phyloP scores from a whole-genome alignment of 441 rosid species.

The Bocquillonia castaneifolia region DNA sequence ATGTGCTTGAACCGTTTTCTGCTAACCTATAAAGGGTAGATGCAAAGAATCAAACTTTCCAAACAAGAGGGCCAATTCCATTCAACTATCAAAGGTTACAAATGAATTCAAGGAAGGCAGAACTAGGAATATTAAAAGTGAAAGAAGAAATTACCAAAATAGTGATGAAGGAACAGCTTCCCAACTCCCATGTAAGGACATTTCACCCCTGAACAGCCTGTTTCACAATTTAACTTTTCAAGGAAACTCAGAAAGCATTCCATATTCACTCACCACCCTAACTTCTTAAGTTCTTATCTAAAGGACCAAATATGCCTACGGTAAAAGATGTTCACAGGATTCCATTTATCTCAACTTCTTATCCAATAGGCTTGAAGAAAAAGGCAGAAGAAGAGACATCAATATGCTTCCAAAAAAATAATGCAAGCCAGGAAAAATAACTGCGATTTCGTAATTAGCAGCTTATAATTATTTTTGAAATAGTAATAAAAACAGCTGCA shows the following conservation, averaged over 20 bases:
- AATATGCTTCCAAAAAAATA: neutral
- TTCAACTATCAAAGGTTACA: no score
- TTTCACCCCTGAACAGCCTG: neutral
- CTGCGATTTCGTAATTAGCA: neutral
- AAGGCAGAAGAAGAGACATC: no score
- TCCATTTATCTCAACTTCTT: neutral
- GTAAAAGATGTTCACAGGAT: neutral
- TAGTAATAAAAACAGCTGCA: neutral
- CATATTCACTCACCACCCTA: no score
- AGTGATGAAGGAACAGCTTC: neutral
- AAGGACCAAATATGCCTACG: neutral
- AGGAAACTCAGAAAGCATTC: no score
- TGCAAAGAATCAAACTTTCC: no score
- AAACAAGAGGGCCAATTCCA: no score
- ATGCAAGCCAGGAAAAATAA: neutral
- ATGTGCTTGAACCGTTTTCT: no score
- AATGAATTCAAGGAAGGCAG: no score
- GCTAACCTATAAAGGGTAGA: no score
- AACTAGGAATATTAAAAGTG: neutral
- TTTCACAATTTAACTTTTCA: no score
- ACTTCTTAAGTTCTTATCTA: no score
- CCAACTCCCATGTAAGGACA: neutral
- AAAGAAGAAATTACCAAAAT: neutral
- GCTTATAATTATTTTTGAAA: neutral
- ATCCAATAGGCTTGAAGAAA: neutral